A percentile compares a stretch with the other conserved stretches of the same genome.
These are phyloP conservation scores for Hydnomerulius pinastri DNA, from an alignment of 768 basidiomycete genomes.

Conservation along the genomic window DNA sequence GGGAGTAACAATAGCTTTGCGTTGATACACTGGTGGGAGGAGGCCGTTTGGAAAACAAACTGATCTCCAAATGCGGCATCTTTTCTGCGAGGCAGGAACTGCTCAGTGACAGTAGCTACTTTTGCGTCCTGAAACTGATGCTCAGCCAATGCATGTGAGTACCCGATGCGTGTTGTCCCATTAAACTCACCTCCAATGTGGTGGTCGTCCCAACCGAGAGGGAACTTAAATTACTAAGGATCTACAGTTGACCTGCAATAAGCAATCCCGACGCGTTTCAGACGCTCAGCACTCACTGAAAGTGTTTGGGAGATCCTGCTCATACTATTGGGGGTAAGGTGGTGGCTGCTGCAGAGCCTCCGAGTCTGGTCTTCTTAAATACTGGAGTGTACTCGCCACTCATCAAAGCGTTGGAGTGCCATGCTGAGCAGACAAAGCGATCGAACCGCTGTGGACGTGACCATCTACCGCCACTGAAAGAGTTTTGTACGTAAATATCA, in stretches of 20 bases:
- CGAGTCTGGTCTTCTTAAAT: slow-evolving; percentile 19
- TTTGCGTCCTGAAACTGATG: slow-evolving; percentile 18
- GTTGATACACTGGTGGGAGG: slow-evolving; percentile 21
- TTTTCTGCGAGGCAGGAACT: slow-evolving; percentile 31
- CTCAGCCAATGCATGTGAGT: slow-evolving; percentile 4
- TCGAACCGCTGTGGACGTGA: slow-evolving; percentile 9
- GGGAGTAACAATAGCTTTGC: slow-evolving; percentile 30
- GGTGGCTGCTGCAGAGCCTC: neutral
- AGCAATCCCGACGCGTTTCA: neutral
- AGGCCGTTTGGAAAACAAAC: slow-evolving; percentile 28
- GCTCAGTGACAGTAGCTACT: slow-evolving; percentile 22
- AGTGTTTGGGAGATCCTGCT: slow-evolving; percentile 33
- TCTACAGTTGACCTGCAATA: slow-evolving; percentile 9
- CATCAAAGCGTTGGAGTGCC: slow-evolving; percentile 22
- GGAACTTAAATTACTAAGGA: slow-evolving; percentile 29
- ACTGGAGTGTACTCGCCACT: slow-evolving; percentile 25
- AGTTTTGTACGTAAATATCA: slow-evolving; percentile 3
- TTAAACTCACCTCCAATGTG: slow-evolving; percentile 22
- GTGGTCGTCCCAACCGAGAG: slow-evolving; percentile 7
- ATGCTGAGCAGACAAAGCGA: slow-evolving; percentile 22
- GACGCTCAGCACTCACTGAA: slow-evolving; percentile 23
- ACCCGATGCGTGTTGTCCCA: neutral
- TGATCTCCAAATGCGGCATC: slow-evolving; percentile 32
- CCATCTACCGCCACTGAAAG: slow-evolving; percentile 12
- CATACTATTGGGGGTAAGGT: slow-evolving; percentile 14